phyloP scores from a whole-genome alignment of 148 eudicot species.

The Polygonum aviculare region DNA sequence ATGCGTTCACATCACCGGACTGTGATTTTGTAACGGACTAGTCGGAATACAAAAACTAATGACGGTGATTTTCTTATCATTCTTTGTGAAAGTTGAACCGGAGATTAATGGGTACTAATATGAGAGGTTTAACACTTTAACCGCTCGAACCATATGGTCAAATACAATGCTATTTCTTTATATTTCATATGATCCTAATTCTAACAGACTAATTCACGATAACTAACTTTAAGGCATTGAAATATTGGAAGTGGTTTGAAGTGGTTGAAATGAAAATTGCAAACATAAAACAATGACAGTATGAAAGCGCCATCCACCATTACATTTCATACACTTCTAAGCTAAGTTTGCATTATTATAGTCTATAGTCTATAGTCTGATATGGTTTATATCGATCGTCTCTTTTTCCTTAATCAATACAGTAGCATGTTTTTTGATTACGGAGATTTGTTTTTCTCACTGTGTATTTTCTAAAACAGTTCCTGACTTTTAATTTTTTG shows the following conservation, averaged over 20 bases:
- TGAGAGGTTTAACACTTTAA: too few relatives aligned
- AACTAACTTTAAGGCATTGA: not conserved
- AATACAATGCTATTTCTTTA: not conserved
- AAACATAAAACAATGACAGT: not conserved
- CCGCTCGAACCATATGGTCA: too few relatives aligned
- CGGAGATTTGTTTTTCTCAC: too few relatives aligned
- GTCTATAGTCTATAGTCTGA: not conserved
- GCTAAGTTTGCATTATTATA: constrained; percentile 8
- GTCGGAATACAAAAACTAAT: too few relatives aligned
- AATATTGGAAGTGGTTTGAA: not conserved
- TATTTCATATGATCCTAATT: not conserved
- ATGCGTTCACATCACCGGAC: too few relatives aligned
- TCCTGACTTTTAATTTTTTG: too few relatives aligned
- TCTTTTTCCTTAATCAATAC: not conserved
- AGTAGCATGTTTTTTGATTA: too few relatives aligned
- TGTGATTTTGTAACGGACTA: too few relatives aligned
- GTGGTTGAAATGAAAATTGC: not conserved
- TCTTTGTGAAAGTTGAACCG: too few relatives aligned
- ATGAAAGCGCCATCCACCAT: not conserved
- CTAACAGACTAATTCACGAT: not conserved
- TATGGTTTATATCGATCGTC: not conserved
- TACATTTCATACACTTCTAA: not conserved
- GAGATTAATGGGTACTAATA: too few relatives aligned
- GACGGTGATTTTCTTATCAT: too few relatives aligned
- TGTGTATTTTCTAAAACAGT: too few relatives aligned